phyloP scores from a whole-genome alignment of 1,139 yeast species.

The Protomyces arabidopsidicola region DNA sequence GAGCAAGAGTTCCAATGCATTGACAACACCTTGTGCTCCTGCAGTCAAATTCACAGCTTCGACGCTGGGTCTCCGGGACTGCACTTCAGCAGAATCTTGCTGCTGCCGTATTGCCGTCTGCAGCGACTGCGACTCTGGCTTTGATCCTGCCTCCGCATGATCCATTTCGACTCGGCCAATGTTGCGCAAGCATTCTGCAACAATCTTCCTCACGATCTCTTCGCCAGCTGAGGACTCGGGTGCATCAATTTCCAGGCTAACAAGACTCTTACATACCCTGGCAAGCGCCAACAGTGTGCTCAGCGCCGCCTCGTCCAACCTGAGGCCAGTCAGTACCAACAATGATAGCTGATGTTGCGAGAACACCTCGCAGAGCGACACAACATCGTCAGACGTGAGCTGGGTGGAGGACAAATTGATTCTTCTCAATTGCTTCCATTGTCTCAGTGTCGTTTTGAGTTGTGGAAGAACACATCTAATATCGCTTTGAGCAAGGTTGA shows the following conservation, averaged over 20 bases:
- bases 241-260: conserved; percentile 12
- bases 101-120: neutral
- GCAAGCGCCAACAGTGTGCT: conserved; percentile 15
- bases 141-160: neutral
- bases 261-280: conserved; percentile 13
- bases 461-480: neutral
- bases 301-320: conserved; percentile 5
- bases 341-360: conserved; percentile 8
- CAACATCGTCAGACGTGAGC: conserved; percentile 5
- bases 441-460: neutral
- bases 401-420: conserved; percentile 2
- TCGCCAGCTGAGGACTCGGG: conserved; percentile 5
- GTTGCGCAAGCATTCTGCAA: conserved; percentile 17
- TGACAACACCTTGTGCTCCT: conserved; percentile 20
- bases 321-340: neutral
- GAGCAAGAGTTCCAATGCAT: conserved; percentile 17
- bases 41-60: conserved; percentile 2
- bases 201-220: conserved; percentile 3
- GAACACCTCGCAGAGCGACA: conserved; percentile 5
- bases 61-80: neutral
- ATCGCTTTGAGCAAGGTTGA: conserved; percentile 4
- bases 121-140: neutral
- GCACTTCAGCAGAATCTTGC: neutral
- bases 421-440: neutral
- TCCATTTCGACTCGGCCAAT: conserved; percentile 5